Evolutionary conservation across 768 basidiomycete genomes (phyloP).

Genomic region (Daedalea quercina): DNA sequence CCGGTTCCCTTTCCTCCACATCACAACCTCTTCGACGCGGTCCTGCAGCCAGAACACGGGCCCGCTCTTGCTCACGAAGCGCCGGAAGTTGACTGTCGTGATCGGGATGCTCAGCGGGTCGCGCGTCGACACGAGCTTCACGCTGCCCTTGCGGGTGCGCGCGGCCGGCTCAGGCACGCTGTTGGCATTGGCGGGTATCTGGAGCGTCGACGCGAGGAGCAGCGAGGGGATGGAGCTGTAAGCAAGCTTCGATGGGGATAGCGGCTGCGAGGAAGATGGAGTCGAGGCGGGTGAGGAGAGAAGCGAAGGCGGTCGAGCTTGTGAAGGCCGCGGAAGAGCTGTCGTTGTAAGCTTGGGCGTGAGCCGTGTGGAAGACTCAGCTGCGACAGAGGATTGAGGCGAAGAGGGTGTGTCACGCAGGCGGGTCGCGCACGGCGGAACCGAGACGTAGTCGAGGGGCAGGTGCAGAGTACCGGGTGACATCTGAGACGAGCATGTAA

Average conservation of each 20-base stretch:
- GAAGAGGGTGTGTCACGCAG: too few relatives aligned
- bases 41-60: slow-evolving; percentile 90
- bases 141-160: slow-evolving; percentile 13
- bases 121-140: slow-evolving; percentile 44
- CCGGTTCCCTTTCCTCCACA: slow-evolving; percentile 76
- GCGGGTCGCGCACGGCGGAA: too few relatives aligned
- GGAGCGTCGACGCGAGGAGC: slow-evolving; percentile 21
- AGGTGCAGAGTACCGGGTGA: too few relatives aligned
- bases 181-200: slow-evolving; percentile 14
- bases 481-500: too few relatives aligned
- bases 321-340: background rate
- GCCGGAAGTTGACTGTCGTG: slow-evolving; percentile 72
- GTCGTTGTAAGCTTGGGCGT: background rate
- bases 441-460: too few relatives aligned
- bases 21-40: slow-evolving; percentile 73
- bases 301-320: background rate
- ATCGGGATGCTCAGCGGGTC: slow-evolving; percentile 75
- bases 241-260: background rate
- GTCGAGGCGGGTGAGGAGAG: background rate
- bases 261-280: background rate
- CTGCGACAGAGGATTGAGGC: too few relatives aligned
- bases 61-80: slow-evolving; percentile 71
- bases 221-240: slow-evolving; percentile 28
- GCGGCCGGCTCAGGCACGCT: slow-evolving; percentile 11
- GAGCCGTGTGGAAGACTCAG: background rate